A percentile compares a stretch with the other conserved stretches of the same genome.
phyloP scores from a whole-genome alignment of 2,329 filamentous ascomycete species.

The Penicillium psychrosexuale region DNA sequence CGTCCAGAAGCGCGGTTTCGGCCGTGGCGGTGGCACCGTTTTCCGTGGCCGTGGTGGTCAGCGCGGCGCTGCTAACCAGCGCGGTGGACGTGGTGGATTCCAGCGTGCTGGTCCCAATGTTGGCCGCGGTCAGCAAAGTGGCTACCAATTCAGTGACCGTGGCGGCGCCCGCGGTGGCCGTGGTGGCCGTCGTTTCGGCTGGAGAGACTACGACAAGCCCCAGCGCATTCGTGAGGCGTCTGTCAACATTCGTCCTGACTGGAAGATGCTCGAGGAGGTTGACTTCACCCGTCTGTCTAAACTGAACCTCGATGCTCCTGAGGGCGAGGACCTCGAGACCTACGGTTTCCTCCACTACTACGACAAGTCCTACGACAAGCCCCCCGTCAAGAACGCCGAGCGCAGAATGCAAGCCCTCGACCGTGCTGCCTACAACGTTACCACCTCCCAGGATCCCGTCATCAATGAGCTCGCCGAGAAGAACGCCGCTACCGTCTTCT shows the following conservation, averaged over 20 bases:
- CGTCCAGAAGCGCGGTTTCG: constrained; percentile 81
- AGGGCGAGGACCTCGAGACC: constrained; percentile 90
- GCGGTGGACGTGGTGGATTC: constrained; percentile 68
- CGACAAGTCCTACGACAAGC: constrained; percentile 92
- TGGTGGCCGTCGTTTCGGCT: constrained; percentile 83
- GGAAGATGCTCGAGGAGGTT: constrained; percentile 95
- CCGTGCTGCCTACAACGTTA: constrained; percentile 96
- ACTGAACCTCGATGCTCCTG: constrained; percentile 90
- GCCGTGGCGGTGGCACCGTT: constrained; percentile 81
- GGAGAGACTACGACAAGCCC: constrained; percentile 99
- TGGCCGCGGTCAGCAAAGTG: constrained; percentile 60
- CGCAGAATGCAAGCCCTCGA: constrained; percentile 85
- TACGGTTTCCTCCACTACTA: constrained; percentile 99
- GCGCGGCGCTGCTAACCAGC: constrained; percentile 72
- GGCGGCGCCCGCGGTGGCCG: constrained; percentile 64
- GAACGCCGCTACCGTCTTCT: constrained; percentile 93
- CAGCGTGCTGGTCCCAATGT: constrained; percentile 65
- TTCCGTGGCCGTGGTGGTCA: constrained; percentile 70
- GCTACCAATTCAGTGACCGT: constrained; percentile 66
- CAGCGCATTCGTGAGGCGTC: constrained; percentile 93
- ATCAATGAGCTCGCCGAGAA: constrained; percentile 96
- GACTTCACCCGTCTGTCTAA: constrained; percentile 94
- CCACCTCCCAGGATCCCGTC: constrained; percentile 90
- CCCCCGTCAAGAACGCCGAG: constrained; percentile 82
- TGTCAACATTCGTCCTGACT: constrained; percentile 93